These are phyloP conservation scores for Talaromyces funiculosus DNA, from an alignment of 2,329 filamentous ascomycete species.

Conservation along the genomic window DNA sequence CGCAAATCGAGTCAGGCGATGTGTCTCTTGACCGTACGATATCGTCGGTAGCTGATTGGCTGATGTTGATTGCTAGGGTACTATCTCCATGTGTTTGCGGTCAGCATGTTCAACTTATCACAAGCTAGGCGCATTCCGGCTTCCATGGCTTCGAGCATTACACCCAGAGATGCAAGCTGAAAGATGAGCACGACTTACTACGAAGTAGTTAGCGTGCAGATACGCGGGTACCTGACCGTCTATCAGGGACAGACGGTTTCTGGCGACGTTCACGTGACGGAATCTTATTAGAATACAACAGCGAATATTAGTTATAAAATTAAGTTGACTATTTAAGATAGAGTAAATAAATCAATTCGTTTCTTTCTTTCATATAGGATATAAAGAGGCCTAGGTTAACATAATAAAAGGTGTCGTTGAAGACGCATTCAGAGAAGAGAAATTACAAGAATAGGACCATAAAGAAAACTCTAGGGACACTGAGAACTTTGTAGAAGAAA, in stretches of 20 bases:
- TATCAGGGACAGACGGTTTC: not conserved
- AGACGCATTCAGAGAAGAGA: not conserved
- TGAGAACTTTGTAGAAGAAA: not conserved
- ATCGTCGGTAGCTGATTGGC: not conserved
- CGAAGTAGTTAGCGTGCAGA: not conserved
- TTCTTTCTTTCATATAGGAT: not conserved
- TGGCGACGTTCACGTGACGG: not conserved
- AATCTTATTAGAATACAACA: too few relatives aligned
- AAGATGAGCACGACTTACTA: too few relatives aligned
- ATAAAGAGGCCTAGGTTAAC: not conserved
- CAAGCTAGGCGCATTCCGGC: not conserved
- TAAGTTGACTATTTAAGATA: not conserved
- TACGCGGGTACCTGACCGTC: constrained; percentile 2
- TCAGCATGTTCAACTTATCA: not conserved
- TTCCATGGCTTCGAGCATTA: not conserved
- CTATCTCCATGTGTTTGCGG: not conserved
- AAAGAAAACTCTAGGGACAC: not conserved
- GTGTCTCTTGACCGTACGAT: not conserved
- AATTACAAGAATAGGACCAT: not conserved
- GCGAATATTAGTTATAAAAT: too few relatives aligned
- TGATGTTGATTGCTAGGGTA: not conserved
- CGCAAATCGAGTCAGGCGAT: not conserved
- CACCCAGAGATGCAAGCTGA: not conserved
- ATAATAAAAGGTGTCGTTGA: not conserved
- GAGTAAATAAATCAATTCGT: not conserved